Base-by-base conservation (phyloP, 179 eudicot genomes). In the Nepenthes alata region DNA sequence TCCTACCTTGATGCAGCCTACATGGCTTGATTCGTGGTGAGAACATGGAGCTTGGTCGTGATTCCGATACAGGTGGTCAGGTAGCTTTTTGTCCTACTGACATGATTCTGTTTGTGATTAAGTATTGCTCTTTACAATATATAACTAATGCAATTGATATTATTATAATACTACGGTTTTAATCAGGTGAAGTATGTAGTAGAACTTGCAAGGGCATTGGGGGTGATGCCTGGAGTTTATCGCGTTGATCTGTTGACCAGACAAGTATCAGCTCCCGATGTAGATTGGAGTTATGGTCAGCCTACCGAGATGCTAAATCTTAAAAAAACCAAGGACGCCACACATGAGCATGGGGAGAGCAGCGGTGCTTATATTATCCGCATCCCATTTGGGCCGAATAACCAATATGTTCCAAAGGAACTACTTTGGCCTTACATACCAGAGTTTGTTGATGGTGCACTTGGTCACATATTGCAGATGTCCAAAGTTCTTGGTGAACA, bases 371-470 rank as follows among this genome's bases (percentile, higher is more conserved):
- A 90, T 64, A 94, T 94, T n/a, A 74, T 94, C 54, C 89, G 99
- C 59, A 87, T 90, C 59, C 99, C 99, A 55, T 93, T 89, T 75
- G 99, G 98, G 38, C 91, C 97, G 6, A 85, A 62, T 79, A 85
- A 89, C 67, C 82, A 90, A 72, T 93, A 93, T 68, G 59, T 93
- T 45, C 78, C 86, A 1, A 93, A 93, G 78, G 97, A 93, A 74
- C 67, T 72, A 61, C 80, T 93, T 7, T 93, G 99, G 99, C 99
- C 99, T 15, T 74, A 93, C 78, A 85, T 93, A 34, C 78, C 88
- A 25, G 97, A 94, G 73, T 94, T 94, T 79, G 99, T 93, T 73
- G 99, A 94, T 75, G 97, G 97, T 59, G 96, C 99, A 58, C 95
- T 90, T 60, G 65, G 73, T 70, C 94, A 94, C 78, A 76, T 94